Percentiles rank a stretch among this genome's conserved stretches.
Conservation (phyloP, 192 early-diverging fungal genomes). For the Mycoemilia scoparia region DNA sequence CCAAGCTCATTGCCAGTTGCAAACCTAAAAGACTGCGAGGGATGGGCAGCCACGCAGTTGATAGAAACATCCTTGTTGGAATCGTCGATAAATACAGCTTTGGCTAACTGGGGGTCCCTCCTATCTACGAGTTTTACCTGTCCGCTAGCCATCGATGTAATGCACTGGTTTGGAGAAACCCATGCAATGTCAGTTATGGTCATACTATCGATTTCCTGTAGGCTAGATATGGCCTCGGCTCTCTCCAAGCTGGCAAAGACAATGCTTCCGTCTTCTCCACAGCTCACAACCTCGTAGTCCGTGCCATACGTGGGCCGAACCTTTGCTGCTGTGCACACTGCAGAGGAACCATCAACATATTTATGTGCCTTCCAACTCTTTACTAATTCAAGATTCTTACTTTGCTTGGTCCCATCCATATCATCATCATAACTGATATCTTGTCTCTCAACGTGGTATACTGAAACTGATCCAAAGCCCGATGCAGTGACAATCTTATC, state of each 20-base stretch:
- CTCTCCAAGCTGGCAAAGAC: conserved; percentile 6
- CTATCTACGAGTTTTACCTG: conserved; percentile 30
- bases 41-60: conserved; percentile 23
- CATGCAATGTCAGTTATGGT: conserved; percentile 23
- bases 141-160: conserved; percentile 17
- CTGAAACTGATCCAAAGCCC: conserved; percentile 14
- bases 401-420: background rate
- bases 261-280: conserved; percentile 25
- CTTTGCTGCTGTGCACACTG: conserved; percentile 11
- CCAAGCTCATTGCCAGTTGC: conserved; percentile 23
- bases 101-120: conserved; percentile 6
- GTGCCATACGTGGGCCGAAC: conserved; percentile 7
- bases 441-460: conserved; percentile 12
- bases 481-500: conserved; percentile 17
- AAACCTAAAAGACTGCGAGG: conserved; percentile 26
- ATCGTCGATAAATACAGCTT: conserved; percentile 18
- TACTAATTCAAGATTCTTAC: conserved; percentile 4
- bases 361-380: conserved; percentile 16
- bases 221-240: conserved; percentile 10
- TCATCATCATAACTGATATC: too few relatives aligned
- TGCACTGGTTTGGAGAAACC: conserved; percentile 18
- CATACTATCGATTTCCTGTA: conserved; percentile 21
- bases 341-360: conserved; percentile 11
- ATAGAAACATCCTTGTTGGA: conserved; percentile 4
- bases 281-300: conserved; percentile 20